Base-by-base conservation (phyloP, 352 stramenopile genomes). In the Globisporangium uncinulatum region DNA sequence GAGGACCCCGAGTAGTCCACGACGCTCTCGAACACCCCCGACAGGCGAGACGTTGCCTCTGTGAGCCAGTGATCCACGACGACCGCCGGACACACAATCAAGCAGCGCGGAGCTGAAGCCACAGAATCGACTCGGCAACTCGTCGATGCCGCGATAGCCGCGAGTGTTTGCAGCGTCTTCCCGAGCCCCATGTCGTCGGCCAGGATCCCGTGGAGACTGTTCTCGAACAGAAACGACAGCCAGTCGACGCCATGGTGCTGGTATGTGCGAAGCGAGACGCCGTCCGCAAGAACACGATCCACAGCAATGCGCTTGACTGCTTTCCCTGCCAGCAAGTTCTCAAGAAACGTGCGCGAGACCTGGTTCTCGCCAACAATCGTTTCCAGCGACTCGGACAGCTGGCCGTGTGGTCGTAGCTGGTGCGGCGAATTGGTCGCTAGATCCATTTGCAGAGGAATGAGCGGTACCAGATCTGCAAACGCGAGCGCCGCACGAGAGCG, bases 151-250 rank as follows among this genome's bases (percentile, higher is more conserved):
- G 83, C 94, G 24, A 98, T 85, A 11, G 79, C 77, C 32, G 92
- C 65, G n/a, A 99, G 81, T 37, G 94, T 80, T 68, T 99, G 94
- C 14, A 99, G 61, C 15, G 96, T 99, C 69, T 99, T 99, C 2
- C 89, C 89, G 20, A 97, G 74, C 2, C 89, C 89, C 89, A 96
- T 96, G 55, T 96, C 86, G 63, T 96, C 86, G 36, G 85, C 83
- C 1, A 96, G 67, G 24, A 96, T 76, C 7, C 83, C 85, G 50
- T 89, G 79, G 41, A 96, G 78, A 55, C 72, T 74, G 57, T 94
- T 87, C 5, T 75, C 66, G 2, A 71, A 61, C 57, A 94, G 65
- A 57, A 92, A 94, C 7, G 60, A 62, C 24, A 94, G 60, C 84
- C 84, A 94, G 53, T 90, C 70, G 2, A 95, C 70, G 7, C 85